A percentile compares a stretch with the other conserved stretches of the same genome.
Conservation (phyloP, 2,329 filamentous ascomycete species). For the Beauveria australis region DNA sequence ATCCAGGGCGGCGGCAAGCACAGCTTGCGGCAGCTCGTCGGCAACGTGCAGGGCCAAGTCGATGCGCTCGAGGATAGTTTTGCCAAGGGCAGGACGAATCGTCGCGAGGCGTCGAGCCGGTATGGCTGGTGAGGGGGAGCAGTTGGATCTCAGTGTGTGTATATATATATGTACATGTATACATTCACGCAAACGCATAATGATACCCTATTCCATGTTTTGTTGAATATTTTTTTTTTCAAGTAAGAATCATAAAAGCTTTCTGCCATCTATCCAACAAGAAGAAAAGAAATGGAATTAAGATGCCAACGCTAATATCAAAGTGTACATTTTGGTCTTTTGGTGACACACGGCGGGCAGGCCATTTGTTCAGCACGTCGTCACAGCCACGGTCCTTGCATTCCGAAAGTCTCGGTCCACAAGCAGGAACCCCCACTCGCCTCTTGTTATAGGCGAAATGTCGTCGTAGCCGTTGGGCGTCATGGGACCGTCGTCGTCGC, state of each 20-base stretch:
- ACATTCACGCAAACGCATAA: neutral
- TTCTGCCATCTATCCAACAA: no score
- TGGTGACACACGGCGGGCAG: no score
- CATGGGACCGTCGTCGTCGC: conserved; percentile 23
- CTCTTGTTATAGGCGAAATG: conserved; percentile 52
- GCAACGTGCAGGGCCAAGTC: conserved; percentile 70
- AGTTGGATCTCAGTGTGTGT: no score
- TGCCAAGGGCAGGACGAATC: conserved; percentile 68
- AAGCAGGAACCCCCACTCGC: conserved; percentile 56
- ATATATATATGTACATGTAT: neutral
- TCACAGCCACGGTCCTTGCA: conserved; percentile 40
- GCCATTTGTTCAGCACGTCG: conserved; percentile 35
- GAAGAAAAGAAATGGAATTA: neutral
- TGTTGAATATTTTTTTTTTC: neutral
- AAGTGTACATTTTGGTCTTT: neutral
- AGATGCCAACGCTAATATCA: neutral
- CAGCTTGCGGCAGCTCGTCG: conserved; percentile 79
- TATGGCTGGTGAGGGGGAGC: conserved; percentile 64
- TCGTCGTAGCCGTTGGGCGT: conserved; percentile 55
- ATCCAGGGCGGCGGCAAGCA: conserved; percentile 71
- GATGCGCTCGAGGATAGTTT: conserved; percentile 91
- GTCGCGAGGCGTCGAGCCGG: conserved; percentile 69
- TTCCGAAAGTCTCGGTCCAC: conserved; percentile 36
- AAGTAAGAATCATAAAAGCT: neutral
- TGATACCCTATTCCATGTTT: neutral